Evolutionary conservation across 164 flowering plant species (phyloP).

Genomic region (Sedum album): DNA sequence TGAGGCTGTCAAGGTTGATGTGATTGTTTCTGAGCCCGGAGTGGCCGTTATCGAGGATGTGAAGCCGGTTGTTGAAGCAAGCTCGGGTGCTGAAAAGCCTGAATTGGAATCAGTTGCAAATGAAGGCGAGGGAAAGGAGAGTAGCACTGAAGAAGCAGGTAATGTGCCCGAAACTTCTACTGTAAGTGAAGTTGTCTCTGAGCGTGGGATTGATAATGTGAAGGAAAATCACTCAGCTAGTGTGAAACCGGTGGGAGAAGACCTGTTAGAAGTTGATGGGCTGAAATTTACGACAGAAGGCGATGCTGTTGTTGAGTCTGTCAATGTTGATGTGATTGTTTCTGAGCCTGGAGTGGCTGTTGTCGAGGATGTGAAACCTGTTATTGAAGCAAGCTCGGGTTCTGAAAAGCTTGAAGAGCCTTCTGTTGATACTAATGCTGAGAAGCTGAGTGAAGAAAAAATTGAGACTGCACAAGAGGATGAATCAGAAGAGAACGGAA

Average conservation of each 20-base stretch:
- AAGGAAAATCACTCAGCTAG: background rate
- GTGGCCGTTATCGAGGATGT: constrained; percentile 5
- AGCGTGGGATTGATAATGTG: background rate
- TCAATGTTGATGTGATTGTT: constrained; percentile 1
- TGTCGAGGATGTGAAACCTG: background rate
- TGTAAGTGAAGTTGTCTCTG: constrained; percentile 2
- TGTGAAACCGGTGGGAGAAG: background rate
- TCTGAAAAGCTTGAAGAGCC: background rate
- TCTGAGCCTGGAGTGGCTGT: constrained; percentile 7
- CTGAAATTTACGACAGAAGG: constrained; percentile 5
- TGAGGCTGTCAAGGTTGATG: constrained; percentile 11
- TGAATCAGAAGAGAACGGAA: background rate
- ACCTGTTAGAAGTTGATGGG: constrained; percentile 1
- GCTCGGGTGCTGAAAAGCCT: constrained; percentile 2
- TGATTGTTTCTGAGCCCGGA: constrained; percentile 7
- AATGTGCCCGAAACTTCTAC: constrained; percentile 10
- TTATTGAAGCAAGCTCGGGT: background rate
- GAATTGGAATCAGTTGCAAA: background rate
- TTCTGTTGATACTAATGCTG: background rate
- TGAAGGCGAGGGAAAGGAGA: constrained; percentile 5
- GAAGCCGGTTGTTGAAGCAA: background rate
- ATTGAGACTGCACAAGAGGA: background rate
- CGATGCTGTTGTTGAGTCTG: constrained; percentile 10
- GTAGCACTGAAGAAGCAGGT: constrained; percentile 8
- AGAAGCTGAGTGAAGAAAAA: background rate